Conservation (phyloP, 2,329 filamentous ascomycete genomes). For the Knoxdaviesia capensis region DNA sequence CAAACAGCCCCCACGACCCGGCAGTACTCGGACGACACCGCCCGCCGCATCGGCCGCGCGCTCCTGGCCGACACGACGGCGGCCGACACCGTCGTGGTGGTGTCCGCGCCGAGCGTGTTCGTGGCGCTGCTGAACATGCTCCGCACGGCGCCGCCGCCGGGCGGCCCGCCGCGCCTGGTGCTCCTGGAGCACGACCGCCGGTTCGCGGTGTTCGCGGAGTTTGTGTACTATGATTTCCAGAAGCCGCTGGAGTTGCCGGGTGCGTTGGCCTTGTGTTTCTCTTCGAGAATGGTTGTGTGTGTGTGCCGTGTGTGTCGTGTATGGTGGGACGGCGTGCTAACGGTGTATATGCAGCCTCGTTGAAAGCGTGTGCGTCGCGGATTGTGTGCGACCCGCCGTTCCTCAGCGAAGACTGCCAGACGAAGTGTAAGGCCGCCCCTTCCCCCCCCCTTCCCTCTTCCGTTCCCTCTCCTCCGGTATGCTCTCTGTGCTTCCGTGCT, state of each 20-base stretch:
- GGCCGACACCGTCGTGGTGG: slow-evolving; percentile 41
- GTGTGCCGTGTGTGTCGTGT: no score
- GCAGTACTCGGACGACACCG: slow-evolving; percentile 55
- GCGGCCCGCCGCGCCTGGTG: slow-evolving; percentile 30
- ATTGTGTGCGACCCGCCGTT: slow-evolving; percentile 66
- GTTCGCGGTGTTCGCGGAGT: slow-evolving; percentile 56
- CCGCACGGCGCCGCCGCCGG: slow-evolving; percentile 7
- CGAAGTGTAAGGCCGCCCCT: slow-evolving; percentile 33
- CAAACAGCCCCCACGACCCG: background rate
- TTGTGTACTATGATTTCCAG: slow-evolving; percentile 54
- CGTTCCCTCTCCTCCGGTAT: background rate
- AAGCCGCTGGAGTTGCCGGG: slow-evolving; percentile 44
- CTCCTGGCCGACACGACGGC: slow-evolving; percentile 40
- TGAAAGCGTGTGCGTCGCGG: slow-evolving; percentile 46
- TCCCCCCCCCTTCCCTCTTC: no score
- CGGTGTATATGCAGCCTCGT: slow-evolving; percentile 14
- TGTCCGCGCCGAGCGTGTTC: slow-evolving; percentile 61
- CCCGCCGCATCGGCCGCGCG: slow-evolving; percentile 38
- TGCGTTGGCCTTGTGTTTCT: slow-evolving; percentile 9
- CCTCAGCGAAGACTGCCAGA: slow-evolving; percentile 62
- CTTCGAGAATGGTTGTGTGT: no score
- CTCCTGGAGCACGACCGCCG: slow-evolving; percentile 58
- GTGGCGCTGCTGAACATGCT: slow-evolving; percentile 54
- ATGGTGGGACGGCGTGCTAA: no score
- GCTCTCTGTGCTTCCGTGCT: background rate